Evolutionary conservation across 768 basidiomycete genomes (phyloP).

Genomic region (Podaxis sp.): DNA sequence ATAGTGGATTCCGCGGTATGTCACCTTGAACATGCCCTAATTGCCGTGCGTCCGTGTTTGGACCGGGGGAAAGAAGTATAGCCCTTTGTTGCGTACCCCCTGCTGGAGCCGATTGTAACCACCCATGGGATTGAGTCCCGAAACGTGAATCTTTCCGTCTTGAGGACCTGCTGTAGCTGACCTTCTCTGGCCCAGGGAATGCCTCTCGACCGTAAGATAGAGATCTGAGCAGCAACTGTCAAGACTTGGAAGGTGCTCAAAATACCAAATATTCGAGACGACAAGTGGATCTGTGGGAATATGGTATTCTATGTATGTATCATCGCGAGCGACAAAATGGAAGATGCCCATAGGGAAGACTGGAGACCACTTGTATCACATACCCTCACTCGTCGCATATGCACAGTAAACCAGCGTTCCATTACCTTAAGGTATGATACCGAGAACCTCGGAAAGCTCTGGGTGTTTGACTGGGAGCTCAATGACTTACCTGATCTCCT

Average conservation of each 20-base stretch:
- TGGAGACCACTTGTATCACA: not conserved
- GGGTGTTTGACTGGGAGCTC: too few species aligned
- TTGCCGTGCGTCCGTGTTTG: not conserved
- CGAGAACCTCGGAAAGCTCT: too few species aligned
- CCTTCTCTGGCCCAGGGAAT: slow-evolving; percentile 45
- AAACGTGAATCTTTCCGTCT: slow-evolving; percentile 28
- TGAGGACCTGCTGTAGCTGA: slow-evolving; percentile 51
- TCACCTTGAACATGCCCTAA: slow-evolving; percentile 52
- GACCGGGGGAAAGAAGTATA: not conserved
- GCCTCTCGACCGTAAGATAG: slow-evolving; percentile 25
- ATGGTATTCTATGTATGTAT: slow-evolving; percentile 16
- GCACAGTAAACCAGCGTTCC: not conserved
- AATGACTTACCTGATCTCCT: too few species aligned
- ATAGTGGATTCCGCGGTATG: slow-evolving; percentile 48
- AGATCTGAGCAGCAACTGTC: slow-evolving; percentile 9
- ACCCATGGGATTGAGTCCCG: slow-evolving; percentile 40
- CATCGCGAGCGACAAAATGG: slow-evolving; percentile 15
- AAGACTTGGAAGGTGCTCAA: not conserved
- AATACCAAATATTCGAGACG: slow-evolving; percentile 11
- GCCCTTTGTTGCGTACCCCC: slow-evolving; percentile 34
- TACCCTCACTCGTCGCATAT: not conserved
- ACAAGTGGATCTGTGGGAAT: slow-evolving; percentile 14
- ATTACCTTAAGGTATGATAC: slow-evolving; percentile 1
- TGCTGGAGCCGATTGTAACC: slow-evolving; percentile 56
- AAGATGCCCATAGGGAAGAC: slow-evolving; percentile 4